phyloP scores from a whole-genome alignment of 208 protist species.

The Acanthamoeba pearcei region DNA sequence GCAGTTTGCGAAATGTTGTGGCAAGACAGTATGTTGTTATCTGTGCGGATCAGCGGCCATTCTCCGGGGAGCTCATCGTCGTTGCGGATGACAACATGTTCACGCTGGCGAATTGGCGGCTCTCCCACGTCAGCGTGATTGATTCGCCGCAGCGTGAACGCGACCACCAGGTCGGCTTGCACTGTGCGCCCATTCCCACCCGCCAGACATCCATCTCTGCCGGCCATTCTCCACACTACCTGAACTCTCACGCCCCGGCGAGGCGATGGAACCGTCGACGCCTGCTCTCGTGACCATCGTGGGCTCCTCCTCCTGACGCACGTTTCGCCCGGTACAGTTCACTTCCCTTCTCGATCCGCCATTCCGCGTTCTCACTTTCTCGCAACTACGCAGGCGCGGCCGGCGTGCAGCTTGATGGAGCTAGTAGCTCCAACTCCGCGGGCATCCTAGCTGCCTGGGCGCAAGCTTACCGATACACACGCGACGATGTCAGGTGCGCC shows the following conservation, averaged over 20 bases:
- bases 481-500: constrained; percentile 18
- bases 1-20: background rate
- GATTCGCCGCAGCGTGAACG: too few species aligned
- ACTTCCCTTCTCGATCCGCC: background rate
- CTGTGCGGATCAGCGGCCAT: too few species aligned
- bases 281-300: background rate
- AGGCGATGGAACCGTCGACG: too few species aligned
- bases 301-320: background rate
- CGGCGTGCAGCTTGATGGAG: background rate
- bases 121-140: too few species aligned
- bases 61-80: too few species aligned
- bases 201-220: too few species aligned
- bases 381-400: background rate
- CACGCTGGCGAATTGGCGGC: too few species aligned
- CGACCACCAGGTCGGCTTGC: too few species aligned
- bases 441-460: background rate
- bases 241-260: too few species aligned
- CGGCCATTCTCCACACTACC: too few species aligned
- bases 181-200: too few species aligned
- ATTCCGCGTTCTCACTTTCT: background rate
- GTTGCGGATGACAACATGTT: too few species aligned
- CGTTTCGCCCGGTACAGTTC: background rate
- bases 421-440: constrained; percentile 16
- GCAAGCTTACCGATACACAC: background rate
- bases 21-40: background rate